Base-by-base conservation (phyloP, 2,329 filamentous ascomycete genomes). In the Fusarium sp. region DNA sequence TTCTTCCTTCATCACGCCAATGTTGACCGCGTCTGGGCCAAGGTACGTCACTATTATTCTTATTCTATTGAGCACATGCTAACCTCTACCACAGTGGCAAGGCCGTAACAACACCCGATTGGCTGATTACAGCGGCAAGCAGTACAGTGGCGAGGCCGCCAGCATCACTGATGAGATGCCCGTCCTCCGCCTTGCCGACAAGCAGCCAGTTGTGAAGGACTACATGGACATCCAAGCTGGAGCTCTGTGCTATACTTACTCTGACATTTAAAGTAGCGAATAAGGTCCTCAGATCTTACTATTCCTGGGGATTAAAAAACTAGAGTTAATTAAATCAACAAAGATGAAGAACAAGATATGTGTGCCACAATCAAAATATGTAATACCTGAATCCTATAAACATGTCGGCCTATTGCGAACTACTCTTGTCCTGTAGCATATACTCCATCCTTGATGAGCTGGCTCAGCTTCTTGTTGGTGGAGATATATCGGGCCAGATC, bases 1-100 rank as follows among this genome's bases (percentile, higher is more conserved):
- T 75, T 75, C 50, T 75, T 71, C 49, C 51, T 76, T 0, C 74
- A 75, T 35, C 74, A 76, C 22, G 65, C 66, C 11, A 73, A 76
- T 14, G 68, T 76, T 2, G 73, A 76, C 25, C 70, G 71, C 4
- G 67, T 43, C 20, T 69, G 60, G 61, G 52, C 59, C 3, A 64
- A 64, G 43, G 59, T 39, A 62, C 15, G 30, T 2, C 19, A n/a
- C 23, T 10, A 4, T 19, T 7, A 4, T 2, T 1, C 2, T 14
- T 2, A 2, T 10, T 32, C 4, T 1, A 8, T 19, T 4, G 1
- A 6, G 6, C 8, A 3, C 11, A 44, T 30, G 3, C 32, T 62
- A 6, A 62, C 9, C 11, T 10, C 4, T 9, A 4, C 10, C 4
- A 4, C 0, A 62, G 60, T 64, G 61, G 61, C 61, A 64, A 40